Evolutionary conservation across 305 asterid species (phyloP), one percentile per base, ranked within the genome.

Genomic region (Fraxinus velutina): DNA sequence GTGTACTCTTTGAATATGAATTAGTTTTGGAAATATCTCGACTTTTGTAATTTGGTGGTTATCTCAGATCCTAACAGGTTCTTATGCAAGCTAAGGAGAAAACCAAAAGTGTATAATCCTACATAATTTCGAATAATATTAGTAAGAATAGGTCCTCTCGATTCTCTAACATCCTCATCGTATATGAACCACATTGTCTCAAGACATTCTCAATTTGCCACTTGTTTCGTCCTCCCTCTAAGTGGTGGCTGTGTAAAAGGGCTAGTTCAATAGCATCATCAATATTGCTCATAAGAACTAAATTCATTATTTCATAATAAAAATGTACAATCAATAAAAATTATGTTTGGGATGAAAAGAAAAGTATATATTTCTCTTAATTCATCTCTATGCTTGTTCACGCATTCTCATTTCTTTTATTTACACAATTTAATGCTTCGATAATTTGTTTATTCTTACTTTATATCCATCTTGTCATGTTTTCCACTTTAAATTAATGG

Each of bases 391-490:
- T 50, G 7, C 21, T 50, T 50, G 62, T 13, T 12, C 21, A 50
- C 0, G 17, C 17, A 47, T 47, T 10, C 57, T 50, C 17, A 13
- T 15, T 13, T 13, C 21, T 13, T 50, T 50, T 50, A 50, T 50
- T n/a, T 55, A 5, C 17, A 66, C 33, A 37, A 32, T 21, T 30
- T 76, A 76, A 30, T 47, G 71, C 60, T 29, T 29, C 32, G 32
- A 29, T 27, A 34, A 76, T 36, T 47, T 30, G 42, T 57, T 80
- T 76, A 76, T 55, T 80, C 74, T 44, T 64, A 79, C 88, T 85
- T 91, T 88, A 81, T 80, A 86, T 85, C 93, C 84, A 87, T 90
- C 93, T 81, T 85, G 90, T 91, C 93, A 72, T 87, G 87, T 79
- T 88, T 82, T 87, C 81, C 37, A 77, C 90, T 87, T 82, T 82